Evolutionary conservation across 495 filamentous ascomycete genomes (phyloP).

Genomic region (Apodospora peruviana): DNA sequence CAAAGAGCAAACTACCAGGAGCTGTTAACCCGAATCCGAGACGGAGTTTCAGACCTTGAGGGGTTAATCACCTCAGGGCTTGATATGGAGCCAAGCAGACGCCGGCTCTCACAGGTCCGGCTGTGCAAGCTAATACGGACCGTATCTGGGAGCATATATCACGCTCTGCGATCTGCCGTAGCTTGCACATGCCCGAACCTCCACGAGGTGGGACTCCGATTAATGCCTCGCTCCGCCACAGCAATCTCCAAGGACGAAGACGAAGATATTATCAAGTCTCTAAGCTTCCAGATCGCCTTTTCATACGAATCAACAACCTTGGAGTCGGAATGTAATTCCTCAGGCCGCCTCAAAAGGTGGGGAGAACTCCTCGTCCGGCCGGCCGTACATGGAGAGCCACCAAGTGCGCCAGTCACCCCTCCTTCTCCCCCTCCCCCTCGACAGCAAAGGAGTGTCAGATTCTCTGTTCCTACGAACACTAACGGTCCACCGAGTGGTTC

Average conservation of each 20-base stretch:
- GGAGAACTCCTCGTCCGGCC: background rate
- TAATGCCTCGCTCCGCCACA: conserved; percentile 8
- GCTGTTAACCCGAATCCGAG: conserved; percentile 22
- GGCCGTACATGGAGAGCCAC: too few species aligned
- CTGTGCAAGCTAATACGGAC: conserved; percentile 21
- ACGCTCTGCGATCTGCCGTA: conserved; percentile 24
- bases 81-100: conserved; percentile 21
- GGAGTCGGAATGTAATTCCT: background rate
- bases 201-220: conserved; percentile 13
- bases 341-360: background rate
- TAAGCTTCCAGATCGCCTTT: background rate
- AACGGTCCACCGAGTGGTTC: too few species aligned
- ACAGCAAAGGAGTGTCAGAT: too few species aligned
- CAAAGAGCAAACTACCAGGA: conserved; percentile 21
- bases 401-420: too few species aligned
- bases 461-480: too few species aligned
- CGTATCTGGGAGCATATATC: conserved; percentile 27
- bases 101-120: conserved; percentile 14
- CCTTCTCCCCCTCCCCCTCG: too few species aligned
- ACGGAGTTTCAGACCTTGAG: conserved; percentile 28
- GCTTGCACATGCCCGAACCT: conserved; percentile 25
- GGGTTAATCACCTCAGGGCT: conserved; percentile 24
- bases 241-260: conserved; percentile 16
- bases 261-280: conserved; percentile 5
- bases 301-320: background rate